phyloP scores from a whole-genome alignment of 352 stramenopile species.

The Salisapilia sapeloensis region DNA sequence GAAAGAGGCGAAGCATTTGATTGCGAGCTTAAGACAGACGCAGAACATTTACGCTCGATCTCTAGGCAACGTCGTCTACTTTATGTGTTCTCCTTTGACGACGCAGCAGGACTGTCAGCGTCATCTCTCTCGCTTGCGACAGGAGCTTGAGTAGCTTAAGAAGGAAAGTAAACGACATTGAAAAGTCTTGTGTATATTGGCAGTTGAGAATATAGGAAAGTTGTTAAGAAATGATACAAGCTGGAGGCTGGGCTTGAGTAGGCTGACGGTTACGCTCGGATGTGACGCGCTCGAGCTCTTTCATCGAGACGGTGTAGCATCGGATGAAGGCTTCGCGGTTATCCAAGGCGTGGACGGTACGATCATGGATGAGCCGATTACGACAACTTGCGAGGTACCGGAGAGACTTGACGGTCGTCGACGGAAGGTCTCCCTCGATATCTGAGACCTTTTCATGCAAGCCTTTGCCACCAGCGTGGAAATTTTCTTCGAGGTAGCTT shows the following conservation, averaged over 20 bases:
- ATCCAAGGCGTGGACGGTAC: constrained; percentile 28
- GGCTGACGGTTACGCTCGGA: constrained; percentile 48
- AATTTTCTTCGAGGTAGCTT: constrained; percentile 37
- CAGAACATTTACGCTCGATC: constrained; percentile 57
- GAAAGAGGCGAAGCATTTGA: constrained; percentile 35
- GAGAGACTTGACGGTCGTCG: constrained; percentile 36
- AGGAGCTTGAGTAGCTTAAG: constrained; percentile 17
- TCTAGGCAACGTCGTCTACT: constrained; percentile 69
- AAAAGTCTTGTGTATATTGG: no score
- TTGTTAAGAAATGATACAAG: no score
- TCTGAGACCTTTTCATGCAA: constrained; percentile 60
- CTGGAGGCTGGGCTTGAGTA: no score
- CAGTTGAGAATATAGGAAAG: no score
- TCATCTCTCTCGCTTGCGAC: constrained; percentile 28
- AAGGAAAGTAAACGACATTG: no score
- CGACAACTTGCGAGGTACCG: constrained; percentile 66
- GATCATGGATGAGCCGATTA: constrained; percentile 70
- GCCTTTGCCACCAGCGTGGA: constrained; percentile 40
- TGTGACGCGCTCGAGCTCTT: constrained; percentile 38
- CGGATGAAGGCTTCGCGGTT: constrained; percentile 46
- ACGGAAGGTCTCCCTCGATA: constrained; percentile 18
- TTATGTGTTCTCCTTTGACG: constrained; percentile 74
- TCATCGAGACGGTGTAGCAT: constrained; percentile 34
- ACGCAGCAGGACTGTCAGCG: constrained; percentile 36
- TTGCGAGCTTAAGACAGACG: constrained; percentile 35